Evolutionary conservation across 768 basidiomycete species (phyloP).

Genomic region (Serendipita sp.): DNA sequence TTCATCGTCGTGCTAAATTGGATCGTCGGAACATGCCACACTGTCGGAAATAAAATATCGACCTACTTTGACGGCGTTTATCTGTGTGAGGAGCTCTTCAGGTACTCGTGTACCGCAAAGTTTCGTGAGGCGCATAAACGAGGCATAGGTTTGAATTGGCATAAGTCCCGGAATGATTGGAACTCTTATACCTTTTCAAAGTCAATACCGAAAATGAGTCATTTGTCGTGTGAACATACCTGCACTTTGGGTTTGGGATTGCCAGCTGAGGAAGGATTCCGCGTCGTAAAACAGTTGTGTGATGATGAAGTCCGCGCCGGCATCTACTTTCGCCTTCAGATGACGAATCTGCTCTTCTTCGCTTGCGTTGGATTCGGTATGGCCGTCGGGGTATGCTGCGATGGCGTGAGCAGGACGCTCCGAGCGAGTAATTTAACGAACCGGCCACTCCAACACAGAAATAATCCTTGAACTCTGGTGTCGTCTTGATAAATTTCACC

Average conservation of each 20-base stretch:
- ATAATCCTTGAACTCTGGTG: constrained; percentile 57
- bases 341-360: constrained; percentile 51
- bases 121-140: constrained; percentile 82
- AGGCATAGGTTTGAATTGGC: constrained; percentile 94
- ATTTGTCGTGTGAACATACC: constrained; percentile 29
- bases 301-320: constrained; percentile 89
- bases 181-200: constrained; percentile 57
- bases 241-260: constrained; percentile 47
- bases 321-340: constrained; percentile 78
- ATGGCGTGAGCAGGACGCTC: not conserved
- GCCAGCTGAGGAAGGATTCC: constrained; percentile 73
- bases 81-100: constrained; percentile 38
- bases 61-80: constrained; percentile 64
- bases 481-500: constrained; percentile 73
- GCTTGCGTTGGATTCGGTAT: constrained; percentile 42
- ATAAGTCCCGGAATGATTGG: constrained; percentile 93
- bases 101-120: constrained; percentile 75
- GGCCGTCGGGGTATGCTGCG: constrained; percentile 82
- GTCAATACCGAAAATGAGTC: constrained; percentile 9
- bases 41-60: not conserved
- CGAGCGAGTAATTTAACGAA: constrained; percentile 18
- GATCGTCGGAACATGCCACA: not conserved
- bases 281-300: constrained; percentile 97
- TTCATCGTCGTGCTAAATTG: constrained; percentile 69
- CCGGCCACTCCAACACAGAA: constrained; percentile 96